A percentile compares a stretch with the other conserved stretches of the same genome.
These are phyloP conservation scores for Ophiostoma novo-ulmi DNA, from an alignment of 2,329 filamentous ascomycete genomes.

Conservation along the genomic window DNA sequence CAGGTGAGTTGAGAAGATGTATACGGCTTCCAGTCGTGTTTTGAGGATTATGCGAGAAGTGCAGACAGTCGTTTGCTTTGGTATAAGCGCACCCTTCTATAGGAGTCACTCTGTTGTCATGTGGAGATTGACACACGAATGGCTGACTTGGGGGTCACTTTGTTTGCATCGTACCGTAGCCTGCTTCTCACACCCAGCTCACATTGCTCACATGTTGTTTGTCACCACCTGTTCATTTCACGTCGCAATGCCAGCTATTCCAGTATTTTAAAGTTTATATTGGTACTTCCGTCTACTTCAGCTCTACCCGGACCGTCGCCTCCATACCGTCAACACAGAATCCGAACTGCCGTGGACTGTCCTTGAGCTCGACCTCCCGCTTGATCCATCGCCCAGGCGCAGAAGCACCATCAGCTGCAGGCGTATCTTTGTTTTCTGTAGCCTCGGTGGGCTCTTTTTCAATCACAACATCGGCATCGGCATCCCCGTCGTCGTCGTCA, in stretches of 20 bases:
- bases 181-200: neutral
- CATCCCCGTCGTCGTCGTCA: slow-evolving; percentile 31
- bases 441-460: neutral
- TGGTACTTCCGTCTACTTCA: neutral
- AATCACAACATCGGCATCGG: too few species aligned
- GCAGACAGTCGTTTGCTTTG: neutral
- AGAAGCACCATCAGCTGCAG: slow-evolving; percentile 25
- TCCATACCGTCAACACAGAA: slow-evolving; percentile 74
- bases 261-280: too few species aligned
- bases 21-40: too few species aligned
- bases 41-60: neutral
- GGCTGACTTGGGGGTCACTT: neutral
- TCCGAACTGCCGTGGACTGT: slow-evolving; percentile 75
- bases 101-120: neutral
- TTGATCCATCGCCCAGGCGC: slow-evolving; percentile 59
- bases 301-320: slow-evolving; percentile 66
- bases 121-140: neutral
- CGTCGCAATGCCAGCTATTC: too few species aligned
- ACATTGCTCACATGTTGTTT: too few species aligned
- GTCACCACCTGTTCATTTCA: neutral
- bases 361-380: slow-evolving; percentile 71
- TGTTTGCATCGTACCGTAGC: neutral
- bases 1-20: neutral
- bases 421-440: neutral
- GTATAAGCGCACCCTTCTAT: neutral